These are phyloP conservation scores for Gilbertella persicaria DNA, from an alignment of 371 early-diverging fungal genomes.

Conservation along the genomic window DNA sequence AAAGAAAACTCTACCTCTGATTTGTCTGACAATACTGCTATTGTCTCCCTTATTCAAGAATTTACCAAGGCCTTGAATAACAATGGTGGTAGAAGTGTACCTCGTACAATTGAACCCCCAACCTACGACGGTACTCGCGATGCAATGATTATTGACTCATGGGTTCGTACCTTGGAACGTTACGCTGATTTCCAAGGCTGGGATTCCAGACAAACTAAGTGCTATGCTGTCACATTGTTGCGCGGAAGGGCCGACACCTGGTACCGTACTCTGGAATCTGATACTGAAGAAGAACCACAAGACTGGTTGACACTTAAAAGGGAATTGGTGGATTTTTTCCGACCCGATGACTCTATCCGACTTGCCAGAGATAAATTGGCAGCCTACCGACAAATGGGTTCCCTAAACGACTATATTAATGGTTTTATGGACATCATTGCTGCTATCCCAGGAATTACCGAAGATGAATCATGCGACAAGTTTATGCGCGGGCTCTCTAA, in stretches of 20 bases:
- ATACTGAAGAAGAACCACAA: neutral
- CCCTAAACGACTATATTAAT: neutral
- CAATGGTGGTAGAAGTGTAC: no score
- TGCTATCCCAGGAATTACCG: neutral
- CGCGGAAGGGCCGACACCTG: neutral
- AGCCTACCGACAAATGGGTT: neutral
- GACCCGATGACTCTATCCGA: neutral
- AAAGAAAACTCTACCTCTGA: no score
- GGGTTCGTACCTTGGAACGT: no score
- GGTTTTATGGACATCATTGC: neutral
- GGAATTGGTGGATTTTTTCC: conserved; percentile 4
- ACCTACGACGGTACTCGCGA: no score
- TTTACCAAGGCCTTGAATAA: no score
- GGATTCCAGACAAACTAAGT: no score
- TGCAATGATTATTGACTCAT: no score
- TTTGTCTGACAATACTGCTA: no score
- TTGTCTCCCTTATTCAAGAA: no score
- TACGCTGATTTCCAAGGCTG: no score
- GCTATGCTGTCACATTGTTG: neutral
- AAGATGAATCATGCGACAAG: neutral
- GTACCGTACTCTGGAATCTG: neutral
- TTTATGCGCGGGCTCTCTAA: neutral
- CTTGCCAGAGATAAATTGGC: neutral
- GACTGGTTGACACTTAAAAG: neutral
- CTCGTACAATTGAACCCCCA: no score